These are phyloP conservation scores for Moelleriella libera DNA, from an alignment of 2,329 filamentous ascomycete genomes.

Conservation along the genomic window DNA sequence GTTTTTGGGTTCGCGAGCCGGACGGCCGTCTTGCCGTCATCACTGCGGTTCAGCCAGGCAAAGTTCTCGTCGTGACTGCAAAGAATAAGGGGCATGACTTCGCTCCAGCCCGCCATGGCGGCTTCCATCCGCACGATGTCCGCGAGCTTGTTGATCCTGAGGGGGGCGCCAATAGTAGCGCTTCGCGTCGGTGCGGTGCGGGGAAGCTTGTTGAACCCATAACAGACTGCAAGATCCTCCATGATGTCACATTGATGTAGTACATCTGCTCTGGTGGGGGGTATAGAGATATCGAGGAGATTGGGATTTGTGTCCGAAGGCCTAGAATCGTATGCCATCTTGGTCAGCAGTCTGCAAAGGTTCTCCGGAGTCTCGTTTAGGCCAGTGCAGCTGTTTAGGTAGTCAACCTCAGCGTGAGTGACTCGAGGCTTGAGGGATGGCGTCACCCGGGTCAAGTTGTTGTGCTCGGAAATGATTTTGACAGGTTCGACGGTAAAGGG, in stretches of 20 bases:
- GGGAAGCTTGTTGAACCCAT: slow-evolving; percentile 93
- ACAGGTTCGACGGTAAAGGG: slow-evolving; percentile 89
- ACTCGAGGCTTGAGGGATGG: slow-evolving; percentile 67
- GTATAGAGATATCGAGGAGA: slow-evolving; percentile 68
- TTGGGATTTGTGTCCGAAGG: slow-evolving; percentile 57
- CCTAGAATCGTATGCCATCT: slow-evolving; percentile 77
- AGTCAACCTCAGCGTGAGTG: slow-evolving; percentile 75
- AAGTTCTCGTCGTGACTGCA: slow-evolving; percentile 99
- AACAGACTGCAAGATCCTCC: slow-evolving; percentile 94
- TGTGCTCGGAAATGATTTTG: slow-evolving; percentile 84
- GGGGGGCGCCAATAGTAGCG: slow-evolving; percentile 71
- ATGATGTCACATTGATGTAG: slow-evolving; percentile 96
- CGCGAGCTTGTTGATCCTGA: slow-evolving; percentile 84
- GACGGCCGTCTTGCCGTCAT: slow-evolving; percentile 72
- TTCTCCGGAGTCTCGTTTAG: slow-evolving; percentile 59
- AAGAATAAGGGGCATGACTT: slow-evolving; percentile 90
- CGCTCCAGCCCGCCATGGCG: slow-evolving; percentile 89
- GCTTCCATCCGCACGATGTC: slow-evolving; percentile 84
- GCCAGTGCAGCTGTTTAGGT: slow-evolving; percentile 87
- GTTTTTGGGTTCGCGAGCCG: slow-evolving; percentile 88
- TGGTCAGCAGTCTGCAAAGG: slow-evolving; percentile 67
- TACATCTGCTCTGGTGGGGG: slow-evolving; percentile 83
- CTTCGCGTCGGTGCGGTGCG: slow-evolving; percentile 76
- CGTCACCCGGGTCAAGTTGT: slow-evolving; percentile 65
- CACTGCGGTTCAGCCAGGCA: slow-evolving; percentile 78